Evolutionary conservation across 768 basidiomycete genomes (phyloP).

Genomic region (Termitomyces sp.): DNA sequence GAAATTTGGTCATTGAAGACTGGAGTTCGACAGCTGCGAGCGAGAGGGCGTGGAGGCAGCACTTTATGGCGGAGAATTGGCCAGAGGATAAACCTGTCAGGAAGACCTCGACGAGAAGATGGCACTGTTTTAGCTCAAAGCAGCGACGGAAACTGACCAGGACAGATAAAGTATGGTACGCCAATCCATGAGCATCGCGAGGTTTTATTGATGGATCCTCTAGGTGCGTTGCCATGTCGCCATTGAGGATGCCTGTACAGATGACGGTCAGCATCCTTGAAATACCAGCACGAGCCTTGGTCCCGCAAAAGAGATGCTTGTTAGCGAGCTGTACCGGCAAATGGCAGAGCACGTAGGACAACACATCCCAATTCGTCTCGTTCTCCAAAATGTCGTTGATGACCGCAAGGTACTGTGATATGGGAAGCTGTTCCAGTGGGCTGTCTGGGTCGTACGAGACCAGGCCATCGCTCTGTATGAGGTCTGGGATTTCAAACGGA

Average conservation of each 20-base stretch:
- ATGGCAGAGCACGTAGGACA: constrained; percentile 88
- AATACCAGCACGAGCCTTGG: constrained; percentile 61
- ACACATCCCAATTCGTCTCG: constrained; percentile 87
- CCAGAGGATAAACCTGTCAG: constrained; percentile 58
- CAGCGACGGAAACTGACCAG: constrained; percentile 81
- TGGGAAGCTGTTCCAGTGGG: constrained; percentile 46
- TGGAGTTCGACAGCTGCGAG: constrained; percentile 85
- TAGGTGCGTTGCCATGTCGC: constrained; percentile 43
- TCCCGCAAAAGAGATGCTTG: constrained; percentile 96
- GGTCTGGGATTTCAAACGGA: constrained; percentile 48
- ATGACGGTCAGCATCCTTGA: constrained; percentile 58
- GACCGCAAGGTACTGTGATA: constrained; percentile 66
- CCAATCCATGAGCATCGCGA: constrained; percentile 82
- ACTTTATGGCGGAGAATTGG: constrained; percentile 73
- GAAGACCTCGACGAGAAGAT: constrained; percentile 70
- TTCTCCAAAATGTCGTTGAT: constrained; percentile 62
- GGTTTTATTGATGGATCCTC: constrained; percentile 61
- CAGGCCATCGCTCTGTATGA: constrained; percentile 63
- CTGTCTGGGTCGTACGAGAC: constrained; percentile 56
- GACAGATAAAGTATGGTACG: constrained; percentile 83
- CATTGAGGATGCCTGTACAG: constrained; percentile 58
- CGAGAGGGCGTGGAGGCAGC: constrained; percentile 85
- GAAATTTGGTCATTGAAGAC: constrained; percentile 69
- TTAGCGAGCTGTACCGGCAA: constrained; percentile 88
- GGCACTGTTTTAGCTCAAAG: constrained; percentile 62